Percentiles rank a stretch among this genome's conserved stretches.
Evolutionary conservation across 768 basidiomycete genomes (phyloP).

Genomic region (Rhodotorula sphaerocarpa): DNA sequence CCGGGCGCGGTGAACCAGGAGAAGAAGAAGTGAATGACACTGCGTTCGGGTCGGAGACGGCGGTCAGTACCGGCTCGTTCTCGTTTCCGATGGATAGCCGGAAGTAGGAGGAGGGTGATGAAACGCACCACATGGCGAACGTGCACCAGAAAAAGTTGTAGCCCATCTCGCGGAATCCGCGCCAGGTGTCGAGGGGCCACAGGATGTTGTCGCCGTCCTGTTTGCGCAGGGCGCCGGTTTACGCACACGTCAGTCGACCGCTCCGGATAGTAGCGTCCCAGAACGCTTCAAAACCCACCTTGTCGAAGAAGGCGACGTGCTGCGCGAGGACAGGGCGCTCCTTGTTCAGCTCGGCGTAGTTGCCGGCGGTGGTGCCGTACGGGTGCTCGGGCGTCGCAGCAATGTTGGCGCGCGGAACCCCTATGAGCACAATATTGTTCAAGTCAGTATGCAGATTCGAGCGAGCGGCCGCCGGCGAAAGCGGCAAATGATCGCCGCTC

Average conservation of each 20-base stretch:
- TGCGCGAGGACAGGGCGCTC: constrained; percentile 21
- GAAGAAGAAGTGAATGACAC: constrained; percentile 43
- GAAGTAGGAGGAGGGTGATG: background rate
- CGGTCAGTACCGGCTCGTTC: too few species aligned
- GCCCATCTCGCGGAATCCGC: constrained; percentile 47
- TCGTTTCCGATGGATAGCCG: background rate
- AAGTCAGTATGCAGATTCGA: background rate
- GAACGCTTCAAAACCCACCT: background rate
- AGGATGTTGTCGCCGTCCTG: constrained; percentile 46
- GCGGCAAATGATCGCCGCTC: too few species aligned
- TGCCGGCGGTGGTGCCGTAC: constrained; percentile 8
- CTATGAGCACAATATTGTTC: background rate
- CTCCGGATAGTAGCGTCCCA: background rate
- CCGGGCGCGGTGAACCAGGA: constrained; percentile 43
- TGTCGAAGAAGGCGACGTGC: constrained; percentile 28
- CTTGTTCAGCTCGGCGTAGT: constrained; percentile 17
- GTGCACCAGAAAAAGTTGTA: constrained; percentile 47
- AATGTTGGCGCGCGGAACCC: constrained; percentile 18
- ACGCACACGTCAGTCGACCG: background rate
- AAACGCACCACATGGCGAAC: constrained; percentile 40
- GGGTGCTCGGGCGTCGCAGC: constrained; percentile 23
- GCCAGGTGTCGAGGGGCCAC: constrained; percentile 49
- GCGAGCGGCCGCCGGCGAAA: too few species aligned
- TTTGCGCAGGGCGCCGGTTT: too few species aligned
- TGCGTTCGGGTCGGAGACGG: background rate